Conservation (phyloP, 331 rosid species). For the Rosa hybrid region DNA sequence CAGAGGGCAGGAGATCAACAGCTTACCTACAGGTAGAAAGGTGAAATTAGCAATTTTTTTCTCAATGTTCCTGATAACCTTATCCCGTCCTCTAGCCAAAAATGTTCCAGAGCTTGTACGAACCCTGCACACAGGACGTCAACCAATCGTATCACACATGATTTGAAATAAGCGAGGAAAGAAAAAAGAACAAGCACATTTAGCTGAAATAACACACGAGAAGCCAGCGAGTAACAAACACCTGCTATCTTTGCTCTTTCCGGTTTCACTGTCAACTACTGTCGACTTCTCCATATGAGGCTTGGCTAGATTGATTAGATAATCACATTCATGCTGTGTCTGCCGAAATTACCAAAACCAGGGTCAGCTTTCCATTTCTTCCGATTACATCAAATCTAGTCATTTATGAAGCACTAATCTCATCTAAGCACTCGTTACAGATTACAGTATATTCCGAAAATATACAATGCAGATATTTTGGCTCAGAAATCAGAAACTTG, state of each 20-base stretch:
- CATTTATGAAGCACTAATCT: neutral
- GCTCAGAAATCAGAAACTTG: neutral
- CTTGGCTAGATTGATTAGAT: conserved; percentile 75
- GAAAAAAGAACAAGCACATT: neutral
- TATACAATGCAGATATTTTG: neutral
- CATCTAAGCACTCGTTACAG: neutral
- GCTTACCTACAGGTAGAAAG: conserved; percentile 82
- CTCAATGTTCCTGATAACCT: conserved; percentile 75
- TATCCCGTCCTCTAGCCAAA: conserved; percentile 87
- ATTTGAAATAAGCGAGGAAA: neutral
- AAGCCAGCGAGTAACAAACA: conserved; percentile 30
- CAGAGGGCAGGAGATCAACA: conserved; percentile 18
- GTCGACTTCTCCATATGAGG: conserved; percentile 86
- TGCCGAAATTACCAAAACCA: conserved; percentile 37
- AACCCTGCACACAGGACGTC: conserved; percentile 49
- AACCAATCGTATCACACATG: neutral
- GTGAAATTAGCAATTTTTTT: conserved; percentile 80
- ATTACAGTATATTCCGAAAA: neutral
- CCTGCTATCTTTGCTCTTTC: conserved; percentile 99
- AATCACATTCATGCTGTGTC: conserved; percentile 85
- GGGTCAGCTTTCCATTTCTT: neutral
- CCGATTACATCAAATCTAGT: neutral
- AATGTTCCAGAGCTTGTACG: conserved; percentile 98
- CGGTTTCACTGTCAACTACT: conserved; percentile 89
- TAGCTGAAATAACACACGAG: conserved; percentile 15